These are phyloP conservation scores for Lachnellula arida DNA, from an alignment of 2,329 filamentous ascomycete genomes.

Conservation along the genomic window DNA sequence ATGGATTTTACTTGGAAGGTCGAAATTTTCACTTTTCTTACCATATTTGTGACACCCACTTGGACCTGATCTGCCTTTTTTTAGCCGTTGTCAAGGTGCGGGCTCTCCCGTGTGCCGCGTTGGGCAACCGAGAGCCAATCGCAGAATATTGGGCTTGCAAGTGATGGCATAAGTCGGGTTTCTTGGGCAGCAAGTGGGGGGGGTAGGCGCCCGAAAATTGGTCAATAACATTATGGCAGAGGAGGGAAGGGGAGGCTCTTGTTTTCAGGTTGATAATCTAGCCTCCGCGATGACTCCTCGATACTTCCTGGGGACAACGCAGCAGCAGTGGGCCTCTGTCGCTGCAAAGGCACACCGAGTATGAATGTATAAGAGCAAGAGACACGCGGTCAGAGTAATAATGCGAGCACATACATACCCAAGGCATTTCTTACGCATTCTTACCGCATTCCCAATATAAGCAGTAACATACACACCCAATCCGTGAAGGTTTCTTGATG, in stretches of 20 bases:
- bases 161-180: constrained; percentile 2
- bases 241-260: constrained; percentile 5
- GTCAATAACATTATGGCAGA: constrained; percentile 2
- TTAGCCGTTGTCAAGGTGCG: constrained; percentile 6
- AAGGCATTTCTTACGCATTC: not conserved
- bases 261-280: constrained; percentile 5
- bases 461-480: not conserved
- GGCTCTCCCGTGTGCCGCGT: constrained; percentile 4
- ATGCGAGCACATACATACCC: not conserved
- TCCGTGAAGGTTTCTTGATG: not conserved
- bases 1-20: not conserved
- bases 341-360: not conserved
- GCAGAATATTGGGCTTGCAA: constrained; percentile 1
- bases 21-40: constrained; percentile 1
- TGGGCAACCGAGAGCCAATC: constrained; percentile 8
- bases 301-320: not conserved
- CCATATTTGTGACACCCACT: constrained; percentile 1
- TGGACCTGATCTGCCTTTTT: not conserved
- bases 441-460: not conserved
- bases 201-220: constrained; percentile 6
- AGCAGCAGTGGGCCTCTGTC: not conserved
- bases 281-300: constrained; percentile 9
- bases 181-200: constrained; percentile 15
- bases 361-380: not conserved
- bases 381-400: not conserved